A percentile compares a stretch with the other conserved stretches of the same genome.
Evolutionary conservation across 805 yeast species (phyloP).

Genomic region (Saturnispora sekii): DNA sequence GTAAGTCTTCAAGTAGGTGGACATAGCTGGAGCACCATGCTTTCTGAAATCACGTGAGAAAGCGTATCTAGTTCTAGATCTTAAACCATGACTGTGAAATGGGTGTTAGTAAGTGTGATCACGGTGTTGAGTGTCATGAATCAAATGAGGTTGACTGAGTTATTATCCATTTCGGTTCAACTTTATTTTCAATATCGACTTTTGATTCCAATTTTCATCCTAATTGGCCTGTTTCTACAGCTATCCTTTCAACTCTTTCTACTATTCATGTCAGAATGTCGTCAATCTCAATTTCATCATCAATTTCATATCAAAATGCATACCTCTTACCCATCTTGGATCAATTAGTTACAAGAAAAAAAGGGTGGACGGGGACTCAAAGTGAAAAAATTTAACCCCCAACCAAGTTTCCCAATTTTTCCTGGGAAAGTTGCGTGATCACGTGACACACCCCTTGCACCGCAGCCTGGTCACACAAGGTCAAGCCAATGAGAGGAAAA

Average conservation of each 20-base stretch:
- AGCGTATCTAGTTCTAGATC: slow-evolving; percentile 99
- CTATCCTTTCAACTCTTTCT: not conserved
- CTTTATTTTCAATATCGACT: too few relatives aligned
- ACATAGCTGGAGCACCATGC: slow-evolving; percentile 90
- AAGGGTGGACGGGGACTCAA: too few relatives aligned
- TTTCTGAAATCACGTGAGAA: slow-evolving; percentile 99
- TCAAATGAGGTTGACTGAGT: too few relatives aligned
- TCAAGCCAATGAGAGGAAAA: too few relatives aligned
- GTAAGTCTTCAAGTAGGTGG: slow-evolving; percentile 96
- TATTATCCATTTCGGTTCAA: too few relatives aligned
- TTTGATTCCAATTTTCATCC: too few relatives aligned
- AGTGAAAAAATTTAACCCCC: too few relatives aligned
- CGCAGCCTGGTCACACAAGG: too few relatives aligned
- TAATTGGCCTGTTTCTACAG: not conserved
- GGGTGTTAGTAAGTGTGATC: slow-evolving; percentile 13
- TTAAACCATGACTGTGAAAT: slow-evolving; percentile 81
- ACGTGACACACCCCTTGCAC: too few relatives aligned
- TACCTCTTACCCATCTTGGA: slow-evolving; percentile 44
- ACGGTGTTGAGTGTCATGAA: too few relatives aligned
- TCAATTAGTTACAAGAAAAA: slow-evolving; percentile 12
- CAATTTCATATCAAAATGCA: slow-evolving; percentile 15
- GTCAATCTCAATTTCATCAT: not conserved
- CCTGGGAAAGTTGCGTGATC: too few relatives aligned
- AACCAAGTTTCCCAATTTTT: too few relatives aligned
- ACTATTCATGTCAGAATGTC: not conserved